Base-by-base conservation (phyloP, 2,329 filamentous ascomycete genomes). In the Aspergillus sclerotialis region DNA sequence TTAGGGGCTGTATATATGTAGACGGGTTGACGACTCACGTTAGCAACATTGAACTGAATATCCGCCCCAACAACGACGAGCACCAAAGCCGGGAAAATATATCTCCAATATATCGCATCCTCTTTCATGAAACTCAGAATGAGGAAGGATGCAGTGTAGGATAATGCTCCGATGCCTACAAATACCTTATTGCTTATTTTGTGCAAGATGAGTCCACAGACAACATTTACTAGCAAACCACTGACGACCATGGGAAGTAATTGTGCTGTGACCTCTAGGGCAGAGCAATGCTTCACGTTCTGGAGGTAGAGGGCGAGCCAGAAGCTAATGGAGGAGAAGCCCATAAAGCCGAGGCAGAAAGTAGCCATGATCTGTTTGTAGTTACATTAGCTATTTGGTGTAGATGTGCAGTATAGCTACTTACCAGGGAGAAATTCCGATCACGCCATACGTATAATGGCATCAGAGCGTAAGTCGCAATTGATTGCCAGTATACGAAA, bases 11-110 rank as follows among this genome's bases (percentile, higher is more conserved):
- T 7, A 16, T 13, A 21, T 23, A 12, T 14, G 23, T 2, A 2
- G 12, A 9, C 28, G 1, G n/a, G 12, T 15, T n/a, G n/a, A n/a
- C n/a, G n/a, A 59, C 72, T 46, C 52, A 78, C 73, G 46, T 84
- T 84, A 3, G 75, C 73, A 14, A 84, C 79, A 39, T 82, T 82
- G 55, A 83, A 84, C 38, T 83, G 74, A 21, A 84, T 72, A 49
- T 84, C 81, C 0, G 78, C 78, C 1, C 80, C 80, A 4, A 81
- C 62, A 1, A 83, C 79, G 14, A 72, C 70, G 16, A 84, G 55
- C 11, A 78, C 56, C 25, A 82, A 56, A 0, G 70, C 70, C 0
- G 79, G 77, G 50, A 84, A 84, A 5, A 73, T 68, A 39, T 80
- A 76, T 0, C 71, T 71, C 80, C 80, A 84, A 52, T 84, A 84